phyloP scores from a whole-genome alignment of 306 rosid genomes.

The Dalbergia oliveri region DNA sequence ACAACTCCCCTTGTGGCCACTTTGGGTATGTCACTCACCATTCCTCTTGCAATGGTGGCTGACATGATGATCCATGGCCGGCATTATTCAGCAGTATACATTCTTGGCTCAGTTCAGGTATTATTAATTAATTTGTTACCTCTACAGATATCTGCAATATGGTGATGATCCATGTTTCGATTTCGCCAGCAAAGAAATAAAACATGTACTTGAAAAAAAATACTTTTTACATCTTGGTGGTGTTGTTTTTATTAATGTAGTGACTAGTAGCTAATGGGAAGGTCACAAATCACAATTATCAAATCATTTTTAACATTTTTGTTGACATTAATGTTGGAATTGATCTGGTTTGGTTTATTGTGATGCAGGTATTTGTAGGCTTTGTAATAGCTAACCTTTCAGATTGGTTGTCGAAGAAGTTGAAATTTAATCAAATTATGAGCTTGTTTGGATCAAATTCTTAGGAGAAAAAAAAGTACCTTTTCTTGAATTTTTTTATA shows the following conservation, averaged over 20 bases:
- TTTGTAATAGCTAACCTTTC: slow-evolving; percentile 90
- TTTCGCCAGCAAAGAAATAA: background rate
- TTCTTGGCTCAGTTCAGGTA: slow-evolving; percentile 91
- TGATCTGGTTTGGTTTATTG: slow-evolving; percentile 1
- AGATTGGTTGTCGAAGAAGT: slow-evolving; percentile 75
- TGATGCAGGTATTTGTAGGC: slow-evolving; percentile 83
- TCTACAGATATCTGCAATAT: slow-evolving; percentile 8
- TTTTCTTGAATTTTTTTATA: no score
- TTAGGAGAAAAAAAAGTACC: no score
- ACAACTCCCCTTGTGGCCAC: slow-evolving; percentile 96
- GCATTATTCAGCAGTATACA: slow-evolving; percentile 83
- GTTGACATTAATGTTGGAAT: slow-evolving; percentile 15
- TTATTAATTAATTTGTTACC: background rate
- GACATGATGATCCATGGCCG: slow-evolving; percentile 95
- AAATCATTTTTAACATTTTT: background rate
- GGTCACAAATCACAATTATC: background rate
- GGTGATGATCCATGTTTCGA: slow-evolving; percentile 2
- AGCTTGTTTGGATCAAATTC: no score
- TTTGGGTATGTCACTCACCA: slow-evolving; percentile 94
- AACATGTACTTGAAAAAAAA: background rate
- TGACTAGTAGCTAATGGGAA: background rate
- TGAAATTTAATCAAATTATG: slow-evolving; percentile 50
- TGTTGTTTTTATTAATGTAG: background rate
- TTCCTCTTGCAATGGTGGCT: slow-evolving; percentile 94
- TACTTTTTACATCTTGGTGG: background rate